Evolutionary conservation across 2,329 filamentous ascomycete species (phyloP).

Genomic region (Neoscytalidium dimidiatum): DNA sequence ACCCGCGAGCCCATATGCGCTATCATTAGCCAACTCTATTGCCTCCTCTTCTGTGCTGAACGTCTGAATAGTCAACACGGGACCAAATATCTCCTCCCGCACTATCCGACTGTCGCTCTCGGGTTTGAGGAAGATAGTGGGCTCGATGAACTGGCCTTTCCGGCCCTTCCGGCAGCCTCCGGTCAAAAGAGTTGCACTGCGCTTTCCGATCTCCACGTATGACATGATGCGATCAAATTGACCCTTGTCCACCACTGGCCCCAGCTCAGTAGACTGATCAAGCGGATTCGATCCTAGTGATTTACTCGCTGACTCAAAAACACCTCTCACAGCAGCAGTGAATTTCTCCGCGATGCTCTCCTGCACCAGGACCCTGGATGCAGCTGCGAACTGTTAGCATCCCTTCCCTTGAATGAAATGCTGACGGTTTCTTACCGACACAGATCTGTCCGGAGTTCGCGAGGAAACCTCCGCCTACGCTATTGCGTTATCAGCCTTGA

Average conservation of each 20-base stretch:
- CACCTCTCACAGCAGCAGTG: slow-evolving; percentile 58
- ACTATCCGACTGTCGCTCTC: slow-evolving; percentile 78
- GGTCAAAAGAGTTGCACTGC: slow-evolving; percentile 72
- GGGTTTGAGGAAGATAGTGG: slow-evolving; percentile 84
- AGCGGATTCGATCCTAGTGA: slow-evolving; percentile 79
- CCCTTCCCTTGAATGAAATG: slow-evolving; percentile 36
- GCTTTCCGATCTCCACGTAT: slow-evolving; percentile 54
- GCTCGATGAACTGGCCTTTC: slow-evolving; percentile 77
- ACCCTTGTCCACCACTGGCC: slow-evolving; percentile 34
- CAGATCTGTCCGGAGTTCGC: slow-evolving; percentile 84
- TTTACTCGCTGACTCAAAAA: slow-evolving; percentile 74
- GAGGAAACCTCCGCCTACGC: slow-evolving; percentile 90
- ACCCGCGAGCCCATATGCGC: slow-evolving; percentile 65
- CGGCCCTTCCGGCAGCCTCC: slow-evolving; percentile 63
- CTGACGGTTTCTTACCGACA: slow-evolving; percentile 55
- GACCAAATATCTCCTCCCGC: slow-evolving; percentile 84
- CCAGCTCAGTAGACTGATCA: slow-evolving; percentile 70
- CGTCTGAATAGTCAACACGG: slow-evolving; percentile 77
- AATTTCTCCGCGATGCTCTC: slow-evolving; percentile 71
- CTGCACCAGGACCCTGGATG: slow-evolving; percentile 67
- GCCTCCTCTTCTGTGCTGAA: slow-evolving; percentile 73
- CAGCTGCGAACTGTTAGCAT: slow-evolving; percentile 6
- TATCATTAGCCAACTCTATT: slow-evolving; percentile 72
- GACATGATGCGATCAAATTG: not conserved
- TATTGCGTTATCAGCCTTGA: slow-evolving; percentile 83